A percentile compares a stretch with the other conserved stretches of the same genome.
Evolutionary conservation across 371 early-diverging fungal genomes (phyloP).

Genomic region (Gilbertella persicaria): DNA sequence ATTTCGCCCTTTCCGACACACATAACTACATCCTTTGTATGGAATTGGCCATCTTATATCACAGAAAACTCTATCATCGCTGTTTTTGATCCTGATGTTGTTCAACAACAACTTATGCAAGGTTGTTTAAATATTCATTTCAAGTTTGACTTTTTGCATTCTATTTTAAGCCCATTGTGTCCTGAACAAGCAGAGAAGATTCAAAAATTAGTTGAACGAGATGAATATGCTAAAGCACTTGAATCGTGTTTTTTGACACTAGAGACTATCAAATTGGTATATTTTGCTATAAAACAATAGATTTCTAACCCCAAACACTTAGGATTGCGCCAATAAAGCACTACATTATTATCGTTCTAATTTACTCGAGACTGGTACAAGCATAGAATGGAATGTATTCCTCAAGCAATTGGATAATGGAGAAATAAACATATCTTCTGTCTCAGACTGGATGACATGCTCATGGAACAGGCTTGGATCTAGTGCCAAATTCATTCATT

Average conservation of each 20-base stretch:
- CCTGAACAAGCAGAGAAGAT: slow-evolving; percentile 31
- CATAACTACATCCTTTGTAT: slow-evolving; percentile 6
- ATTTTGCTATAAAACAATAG: neutral
- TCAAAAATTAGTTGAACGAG: slow-evolving; percentile 20
- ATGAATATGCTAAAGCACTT: slow-evolving; percentile 56
- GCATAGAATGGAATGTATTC: slow-evolving; percentile 70
- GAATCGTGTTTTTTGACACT: slow-evolving; percentile 65
- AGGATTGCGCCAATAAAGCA: slow-evolving; percentile 32
- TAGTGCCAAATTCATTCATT: slow-evolving; percentile 20
- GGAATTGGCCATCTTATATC: slow-evolving; percentile 26
- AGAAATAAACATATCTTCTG: slow-evolving; percentile 29
- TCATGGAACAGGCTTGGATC: slow-evolving; percentile 37
- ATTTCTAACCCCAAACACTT: neutral
- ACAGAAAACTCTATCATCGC: slow-evolving; percentile 12
- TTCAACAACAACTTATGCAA: slow-evolving; percentile 48
- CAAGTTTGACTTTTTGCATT: slow-evolving; percentile 57
- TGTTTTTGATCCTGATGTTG: slow-evolving; percentile 41
- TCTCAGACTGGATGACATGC: slow-evolving; percentile 36
- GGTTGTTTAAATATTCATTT: slow-evolving; percentile 52
- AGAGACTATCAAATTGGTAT: slow-evolving; percentile 76
- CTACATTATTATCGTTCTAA: slow-evolving; percentile 26
- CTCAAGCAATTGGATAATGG: slow-evolving; percentile 44
- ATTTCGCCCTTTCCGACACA: slow-evolving; percentile 46
- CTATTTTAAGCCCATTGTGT: slow-evolving; percentile 56
- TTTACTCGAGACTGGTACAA: slow-evolving; percentile 26